These are phyloP conservation scores for Acanthamoeba royreba DNA, from an alignment of 208 protist genomes.

Conservation along the genomic window DNA sequence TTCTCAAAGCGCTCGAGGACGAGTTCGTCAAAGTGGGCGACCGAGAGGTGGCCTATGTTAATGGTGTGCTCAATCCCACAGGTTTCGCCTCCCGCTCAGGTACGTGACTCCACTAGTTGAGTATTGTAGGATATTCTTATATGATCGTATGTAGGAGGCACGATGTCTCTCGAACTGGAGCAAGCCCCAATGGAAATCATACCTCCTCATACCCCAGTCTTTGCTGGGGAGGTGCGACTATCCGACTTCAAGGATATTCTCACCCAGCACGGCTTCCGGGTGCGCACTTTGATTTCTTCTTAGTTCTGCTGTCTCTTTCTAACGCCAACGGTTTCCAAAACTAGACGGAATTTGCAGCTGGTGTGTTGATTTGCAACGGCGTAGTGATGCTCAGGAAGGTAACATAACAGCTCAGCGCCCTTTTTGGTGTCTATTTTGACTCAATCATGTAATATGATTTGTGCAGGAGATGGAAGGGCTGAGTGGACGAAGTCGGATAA, in stretches of 20 bases:
- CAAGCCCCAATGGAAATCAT: background rate
- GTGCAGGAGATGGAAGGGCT: conserved; percentile 31
- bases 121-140: background rate
- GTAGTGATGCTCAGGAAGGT: conserved; percentile 46
- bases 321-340: background rate
- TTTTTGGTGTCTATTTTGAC: too few relatives aligned
- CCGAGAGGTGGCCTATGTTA: conserved; percentile 39
- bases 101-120: background rate
- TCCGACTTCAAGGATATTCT: conserved; percentile 49
- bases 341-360: conserved; percentile 28
- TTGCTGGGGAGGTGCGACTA: conserved; percentile 9
- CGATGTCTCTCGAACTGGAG: background rate
- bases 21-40: conserved; percentile 16
- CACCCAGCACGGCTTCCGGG: conserved; percentile 6
- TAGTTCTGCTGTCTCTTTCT: background rate
- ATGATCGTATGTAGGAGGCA: background rate
- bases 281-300: background rate
- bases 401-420: too few relatives aligned
- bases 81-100: background rate
- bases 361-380: conserved; percentile 42
- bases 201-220: background rate
- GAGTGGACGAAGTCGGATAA: conserved; percentile 13
- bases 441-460: background rate
- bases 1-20: conserved; percentile 31
- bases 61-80: background rate